phyloP scores from a whole-genome alignment of 495 filamentous ascomycete species.

The Penicillium coprophilum region DNA sequence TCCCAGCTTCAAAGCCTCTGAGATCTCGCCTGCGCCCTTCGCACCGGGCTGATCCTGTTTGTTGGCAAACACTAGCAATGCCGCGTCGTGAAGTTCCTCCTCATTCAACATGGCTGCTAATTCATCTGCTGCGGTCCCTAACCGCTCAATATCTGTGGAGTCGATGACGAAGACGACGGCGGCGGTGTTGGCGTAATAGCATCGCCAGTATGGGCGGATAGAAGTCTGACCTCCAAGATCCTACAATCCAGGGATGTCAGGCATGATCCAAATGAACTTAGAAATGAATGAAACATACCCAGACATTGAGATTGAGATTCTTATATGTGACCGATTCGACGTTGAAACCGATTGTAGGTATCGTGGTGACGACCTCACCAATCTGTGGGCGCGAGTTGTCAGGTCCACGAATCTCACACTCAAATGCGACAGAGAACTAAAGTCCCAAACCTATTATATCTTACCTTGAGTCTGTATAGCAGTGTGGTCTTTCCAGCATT shows the following conservation, averaged over 20 bases:
- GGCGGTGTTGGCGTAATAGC: slow-evolving; percentile 99
- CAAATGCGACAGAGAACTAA: not conserved
- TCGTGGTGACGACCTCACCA: slow-evolving; percentile 97
- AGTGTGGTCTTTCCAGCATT: slow-evolving; percentile 98
- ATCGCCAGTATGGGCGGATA: slow-evolving; percentile 97
- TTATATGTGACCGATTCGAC: slow-evolving; percentile 97
- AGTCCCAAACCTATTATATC: slow-evolving; percentile 8
- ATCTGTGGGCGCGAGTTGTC: slow-evolving; percentile 60
- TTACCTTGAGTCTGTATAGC: slow-evolving; percentile 91
- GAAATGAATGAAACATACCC: slow-evolving; percentile 56
- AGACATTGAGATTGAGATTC: slow-evolving; percentile 98
- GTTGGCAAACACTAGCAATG: slow-evolving; percentile 93
- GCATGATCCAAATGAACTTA: not conserved
- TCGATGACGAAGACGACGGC: slow-evolving; percentile 99
- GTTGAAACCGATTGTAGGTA: slow-evolving; percentile 99
- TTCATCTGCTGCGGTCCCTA: slow-evolving; percentile 90
- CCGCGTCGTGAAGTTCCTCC: slow-evolving; percentile 90
- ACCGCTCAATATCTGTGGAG: slow-evolving; percentile 91
- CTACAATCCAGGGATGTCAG: slow-evolving; percentile 40
- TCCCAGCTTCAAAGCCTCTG: slow-evolving; percentile 83
- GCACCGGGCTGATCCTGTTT: slow-evolving; percentile 98
- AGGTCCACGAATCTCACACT: slow-evolving; percentile 14
- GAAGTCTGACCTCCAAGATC: slow-evolving; percentile 96
- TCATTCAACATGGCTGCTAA: slow-evolving; percentile 93
- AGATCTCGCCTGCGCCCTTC: slow-evolving; percentile 95